Conservation (phyloP, 192 early-diverging fungal species). For the Dimargaris xerosporica region DNA sequence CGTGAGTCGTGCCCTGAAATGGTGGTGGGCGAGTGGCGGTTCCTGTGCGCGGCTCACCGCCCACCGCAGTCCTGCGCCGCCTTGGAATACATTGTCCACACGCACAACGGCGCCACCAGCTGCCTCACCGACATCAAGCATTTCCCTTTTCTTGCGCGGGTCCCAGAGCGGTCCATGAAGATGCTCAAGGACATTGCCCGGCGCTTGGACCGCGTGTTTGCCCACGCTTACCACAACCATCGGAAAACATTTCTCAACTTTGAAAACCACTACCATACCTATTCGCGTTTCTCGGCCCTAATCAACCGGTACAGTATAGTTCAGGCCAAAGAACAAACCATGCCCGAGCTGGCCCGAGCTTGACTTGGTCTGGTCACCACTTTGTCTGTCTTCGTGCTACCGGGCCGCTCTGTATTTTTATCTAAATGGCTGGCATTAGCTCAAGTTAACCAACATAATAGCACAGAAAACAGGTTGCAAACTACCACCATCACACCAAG, state of each 20-base stretch:
- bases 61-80: constrained; percentile 64
- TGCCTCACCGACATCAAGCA: constrained; percentile 58
- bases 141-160: constrained; percentile 56
- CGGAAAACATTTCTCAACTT: constrained; percentile 72
- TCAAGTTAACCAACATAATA: background rate
- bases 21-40: constrained; percentile 83
- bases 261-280: constrained; percentile 25
- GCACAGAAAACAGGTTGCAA: background rate
- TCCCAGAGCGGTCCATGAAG: constrained; percentile 59
- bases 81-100: constrained; percentile 86
- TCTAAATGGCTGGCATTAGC: background rate
- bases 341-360: background rate
- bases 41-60: constrained; percentile 83
- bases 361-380: background rate
- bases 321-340: background rate
- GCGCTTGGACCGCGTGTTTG: constrained; percentile 93
- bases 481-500: background rate
- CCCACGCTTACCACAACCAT: constrained; percentile 90
- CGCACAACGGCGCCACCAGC: constrained; percentile 73
- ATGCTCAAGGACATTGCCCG: constrained; percentile 77
- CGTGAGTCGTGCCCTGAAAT: constrained; percentile 69
- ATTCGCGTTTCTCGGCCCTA: background rate
- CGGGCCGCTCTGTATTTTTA: background rate
- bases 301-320: background rate
- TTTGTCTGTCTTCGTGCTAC: background rate